phyloP scores from a whole-genome alignment of 192 early-diverging fungal genomes.

The Obelidium mucronatum region DNA sequence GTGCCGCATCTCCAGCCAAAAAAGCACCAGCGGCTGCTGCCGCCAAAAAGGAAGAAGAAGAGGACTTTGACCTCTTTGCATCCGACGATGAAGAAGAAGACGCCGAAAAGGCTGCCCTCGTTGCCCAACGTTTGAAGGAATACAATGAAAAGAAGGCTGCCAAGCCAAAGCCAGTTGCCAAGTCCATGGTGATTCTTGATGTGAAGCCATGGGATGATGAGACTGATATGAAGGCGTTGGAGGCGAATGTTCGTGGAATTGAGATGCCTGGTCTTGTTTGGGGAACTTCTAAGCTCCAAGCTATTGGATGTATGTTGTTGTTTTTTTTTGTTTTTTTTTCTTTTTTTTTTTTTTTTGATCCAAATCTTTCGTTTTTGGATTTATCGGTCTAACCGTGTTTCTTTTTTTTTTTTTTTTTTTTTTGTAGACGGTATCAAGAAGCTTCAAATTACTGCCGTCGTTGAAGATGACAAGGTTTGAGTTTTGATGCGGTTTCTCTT shows the following conservation, averaged over 20 bases:
- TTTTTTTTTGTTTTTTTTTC: no score
- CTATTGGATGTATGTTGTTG: no score
- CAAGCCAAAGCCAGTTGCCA: slow-evolving; percentile 84
- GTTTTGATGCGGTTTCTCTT: no score
- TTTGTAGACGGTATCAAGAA: slow-evolving; percentile 98
- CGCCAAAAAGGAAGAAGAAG: slow-evolving; percentile 76
- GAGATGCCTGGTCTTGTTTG: slow-evolving; percentile 89
- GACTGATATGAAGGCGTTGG: slow-evolving; percentile 81
- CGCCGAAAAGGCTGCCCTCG: slow-evolving; percentile 87
- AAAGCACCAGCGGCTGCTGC: slow-evolving; percentile 5
- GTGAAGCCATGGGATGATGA: slow-evolving; percentile 99
- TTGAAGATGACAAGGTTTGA: slow-evolving; percentile 92
- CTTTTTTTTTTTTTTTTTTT: no score
- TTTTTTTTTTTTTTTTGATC: no score
- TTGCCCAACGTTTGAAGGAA: slow-evolving; percentile 86
- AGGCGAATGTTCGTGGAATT: slow-evolving; percentile 75
- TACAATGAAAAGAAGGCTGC: slow-evolving; percentile 87
- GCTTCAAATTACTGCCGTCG: slow-evolving; percentile 90
- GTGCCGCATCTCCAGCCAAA: slow-evolving; percentile 48
- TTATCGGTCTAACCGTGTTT: no score
- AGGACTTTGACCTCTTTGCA: slow-evolving; percentile 96
- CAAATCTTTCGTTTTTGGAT: no score
- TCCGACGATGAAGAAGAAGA: slow-evolving; percentile 93
- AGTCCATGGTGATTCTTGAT: slow-evolving; percentile 91
- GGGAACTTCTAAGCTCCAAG: slow-evolving; percentile 78